These are phyloP conservation scores for Pseudopediastrum boryanum DNA, from an alignment of 139 green algal genomes.

Conservation along the genomic window DNA sequence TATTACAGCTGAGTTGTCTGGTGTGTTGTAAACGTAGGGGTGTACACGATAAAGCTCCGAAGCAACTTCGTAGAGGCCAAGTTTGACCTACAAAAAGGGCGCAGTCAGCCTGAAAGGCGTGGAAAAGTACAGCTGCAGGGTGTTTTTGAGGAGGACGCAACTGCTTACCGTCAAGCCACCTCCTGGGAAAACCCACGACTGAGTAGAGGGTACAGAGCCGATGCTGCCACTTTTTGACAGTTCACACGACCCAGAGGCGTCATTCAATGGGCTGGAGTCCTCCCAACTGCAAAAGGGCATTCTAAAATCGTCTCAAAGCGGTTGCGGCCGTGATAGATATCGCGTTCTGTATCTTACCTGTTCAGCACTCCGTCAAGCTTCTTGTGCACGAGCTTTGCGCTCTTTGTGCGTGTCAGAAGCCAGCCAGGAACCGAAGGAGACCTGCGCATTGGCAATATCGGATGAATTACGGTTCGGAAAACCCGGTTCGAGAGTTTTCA, in stretches of 20 bases:
- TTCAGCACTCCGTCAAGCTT: slow-evolving; percentile 13
- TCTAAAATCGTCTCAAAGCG: background rate
- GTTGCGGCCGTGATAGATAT: background rate
- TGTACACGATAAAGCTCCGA: slow-evolving; percentile 43
- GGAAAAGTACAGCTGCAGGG: too few relatives aligned
- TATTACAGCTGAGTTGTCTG: slow-evolving; percentile 29
- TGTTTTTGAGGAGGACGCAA: too few relatives aligned
- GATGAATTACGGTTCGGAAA: too few relatives aligned
- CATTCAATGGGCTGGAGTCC: background rate
- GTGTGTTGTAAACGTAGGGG: slow-evolving; percentile 49
- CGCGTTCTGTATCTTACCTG: slow-evolving; percentile 13
- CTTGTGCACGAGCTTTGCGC: slow-evolving; percentile 16
- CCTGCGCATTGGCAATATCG: too few relatives aligned
- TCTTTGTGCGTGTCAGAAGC: slow-evolving; percentile 17
- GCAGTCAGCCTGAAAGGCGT: background rate
- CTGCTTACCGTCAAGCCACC: background rate
- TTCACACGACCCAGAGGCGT: too few relatives aligned
- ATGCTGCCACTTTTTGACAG: too few relatives aligned
- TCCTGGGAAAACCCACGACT: background rate
- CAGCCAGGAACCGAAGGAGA: slow-evolving; percentile 1
- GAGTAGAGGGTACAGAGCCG: background rate
- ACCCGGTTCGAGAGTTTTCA: too few relatives aligned
- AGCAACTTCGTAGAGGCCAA: slow-evolving; percentile 25
- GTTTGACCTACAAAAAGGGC: slow-evolving; percentile 27
- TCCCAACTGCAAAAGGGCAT: slow-evolving; percentile 20